These are phyloP conservation scores for Fusarium setosum DNA, from an alignment of 2,329 filamentous ascomycete species.

Conservation along the genomic window DNA sequence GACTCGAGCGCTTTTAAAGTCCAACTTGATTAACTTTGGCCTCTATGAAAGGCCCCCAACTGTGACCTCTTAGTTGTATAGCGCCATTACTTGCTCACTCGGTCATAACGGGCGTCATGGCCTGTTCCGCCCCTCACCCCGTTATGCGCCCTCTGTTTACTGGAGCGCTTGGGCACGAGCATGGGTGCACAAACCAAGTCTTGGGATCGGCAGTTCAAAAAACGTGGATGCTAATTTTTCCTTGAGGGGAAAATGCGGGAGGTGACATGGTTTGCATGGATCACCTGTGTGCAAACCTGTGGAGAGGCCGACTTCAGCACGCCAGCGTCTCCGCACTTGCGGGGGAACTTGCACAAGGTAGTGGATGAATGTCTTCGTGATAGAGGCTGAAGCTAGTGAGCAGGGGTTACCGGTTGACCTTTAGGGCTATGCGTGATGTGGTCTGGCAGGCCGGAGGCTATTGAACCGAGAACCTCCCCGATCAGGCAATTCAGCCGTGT, in stretches of 20 bases:
- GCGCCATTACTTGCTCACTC: neutral
- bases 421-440: neutral
- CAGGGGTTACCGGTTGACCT: neutral
- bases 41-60: too few relatives aligned
- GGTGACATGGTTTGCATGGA: slow-evolving; percentile 10
- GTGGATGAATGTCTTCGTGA: neutral
- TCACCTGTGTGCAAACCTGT: slow-evolving; percentile 2
- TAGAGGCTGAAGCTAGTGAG: neutral
- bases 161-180: slow-evolving; percentile 29
- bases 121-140: slow-evolving; percentile 18
- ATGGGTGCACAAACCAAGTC: slow-evolving; percentile 17
- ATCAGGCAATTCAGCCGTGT: slow-evolving; percentile 5
- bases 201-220: slow-evolving; percentile 18
- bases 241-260: slow-evolving; percentile 3
- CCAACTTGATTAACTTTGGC: neutral
- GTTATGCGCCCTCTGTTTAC: slow-evolving; percentile 28
- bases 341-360: slow-evolving; percentile 1
- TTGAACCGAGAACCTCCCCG: neutral
- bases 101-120: neutral
- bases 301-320: neutral
- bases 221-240: neutral
- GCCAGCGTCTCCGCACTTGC: neutral
- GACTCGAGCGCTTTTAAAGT: slow-evolving; percentile 18
- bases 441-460: neutral
- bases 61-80: too few relatives aligned